Base-by-base conservation (phyloP, 176 grass and related monocot species). In the Bothriochloa decipiens region DNA sequence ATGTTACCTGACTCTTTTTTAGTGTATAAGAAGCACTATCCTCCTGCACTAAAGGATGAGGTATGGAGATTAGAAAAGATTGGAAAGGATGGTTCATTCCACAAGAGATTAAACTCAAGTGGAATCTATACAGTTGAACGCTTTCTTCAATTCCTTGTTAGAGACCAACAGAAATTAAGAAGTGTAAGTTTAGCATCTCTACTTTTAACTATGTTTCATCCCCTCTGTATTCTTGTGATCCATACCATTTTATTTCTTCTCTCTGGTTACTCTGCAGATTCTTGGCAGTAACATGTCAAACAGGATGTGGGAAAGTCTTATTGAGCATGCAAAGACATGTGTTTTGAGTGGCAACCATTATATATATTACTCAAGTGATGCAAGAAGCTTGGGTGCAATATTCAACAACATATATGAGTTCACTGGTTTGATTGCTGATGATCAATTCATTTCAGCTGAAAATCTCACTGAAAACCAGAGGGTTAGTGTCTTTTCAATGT, bases 21-120 rank as follows among this genome's bases (percentile, higher is more conserved):
- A 94, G 94, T 97, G 83, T 97, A 94, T 91, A 97, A 97, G 87
- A 97, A 97, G 67, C 94, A 97, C 57, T 97, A 92, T 77, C 94
- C 91, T 76, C 94, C 94, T 69, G 85, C 87, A 17, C 77, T 94
- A 58, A 97, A 92, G 75, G 91, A 97, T 84, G 94, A 97, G 12
- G 91, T 97, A 52, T 97, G 94, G 94, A 92, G 94, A 82, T 90
- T 97, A 57, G 91, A 97, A 83, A 97, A 97, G 82, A 97, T 97
- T 75, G 91, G 94, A 81, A 97, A 97, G 81, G 94, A 97, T 45
- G 91, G 91, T 61, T 85, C 91, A 7, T 97, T 97, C 79, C 94
- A 97, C 62, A 91, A 90, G 70, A 97, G 86, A 46, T 86, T 94
- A 49, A 97, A 86, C 82, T 79, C 72, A 64, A 87, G 42, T 70